Base-by-base conservation (phyloP, 257 asterid genomes). In the Lycium ferocissimum region DNA sequence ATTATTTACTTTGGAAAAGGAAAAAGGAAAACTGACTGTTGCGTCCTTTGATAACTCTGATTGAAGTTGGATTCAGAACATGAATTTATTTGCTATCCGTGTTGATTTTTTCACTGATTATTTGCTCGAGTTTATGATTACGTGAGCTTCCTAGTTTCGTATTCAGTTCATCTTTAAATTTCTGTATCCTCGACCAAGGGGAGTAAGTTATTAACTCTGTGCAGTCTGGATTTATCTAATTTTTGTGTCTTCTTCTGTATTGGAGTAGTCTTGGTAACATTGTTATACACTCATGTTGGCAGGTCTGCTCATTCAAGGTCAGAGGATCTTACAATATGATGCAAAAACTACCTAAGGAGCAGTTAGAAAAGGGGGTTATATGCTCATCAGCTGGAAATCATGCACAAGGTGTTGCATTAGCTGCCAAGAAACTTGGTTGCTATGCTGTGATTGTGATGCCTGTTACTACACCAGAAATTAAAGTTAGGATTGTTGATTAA, bases 321-420 rank as follows among this genome's bases (percentile, higher is more conserved):
- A 94, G 99, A 22, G 99, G 99, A 88, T 98, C 99, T 86, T 96
- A 96, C 85, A 92, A 96, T 82, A 95, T 96, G 99, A 95, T 96
- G 99, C 95, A 97, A 3, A 96, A 91, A 85, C 95, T 96, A 87
- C 90, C 96, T 3, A 90, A 83, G 82, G 96, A 93, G 87, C 94
- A 91, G 83, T 91, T 93, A 53, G 83, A 92, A 84, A 89, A 89
- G 87, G 99, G 99, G 18, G 99, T 96, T 11, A 93, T 96, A 38
- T 96, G 99, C 85, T 96, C 99, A 13, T 96, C 99, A 4, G 98
- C 98, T 8, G 99, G 99, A 86, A 96, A 96, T 85, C 99, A 96
- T 43, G 99, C 99, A 3, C 99, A 96, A 85, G 99, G 99, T 22
- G 98, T 95, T 58, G 99, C 98, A 2, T 88, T 95, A 70, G 89